Evolutionary conservation across 108 stramenopile species (phyloP).

Genomic region (Cyclotella cryptica): DNA sequence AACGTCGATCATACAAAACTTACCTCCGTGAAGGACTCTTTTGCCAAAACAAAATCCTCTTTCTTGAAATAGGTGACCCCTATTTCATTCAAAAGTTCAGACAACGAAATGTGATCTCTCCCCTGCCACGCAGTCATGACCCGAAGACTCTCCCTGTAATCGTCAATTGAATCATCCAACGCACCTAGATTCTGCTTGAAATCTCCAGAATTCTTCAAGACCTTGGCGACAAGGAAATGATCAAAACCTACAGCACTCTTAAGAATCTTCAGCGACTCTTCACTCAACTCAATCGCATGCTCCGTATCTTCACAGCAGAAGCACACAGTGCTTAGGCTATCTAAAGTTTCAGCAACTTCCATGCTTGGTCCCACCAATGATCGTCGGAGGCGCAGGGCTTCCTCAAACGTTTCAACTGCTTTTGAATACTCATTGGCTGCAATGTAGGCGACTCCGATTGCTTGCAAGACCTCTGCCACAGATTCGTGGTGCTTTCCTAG

Average conservation of each 20-base stretch:
- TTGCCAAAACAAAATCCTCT: conserved; percentile 43
- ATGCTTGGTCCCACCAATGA: conserved; percentile 28
- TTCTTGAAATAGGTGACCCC: conserved; percentile 54
- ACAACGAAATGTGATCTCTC: conserved; percentile 39
- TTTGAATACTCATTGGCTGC: conserved; percentile 40
- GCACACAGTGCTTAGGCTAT: conserved; percentile 31
- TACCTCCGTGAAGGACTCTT: conserved; percentile 54
- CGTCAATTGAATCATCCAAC: conserved; percentile 47
- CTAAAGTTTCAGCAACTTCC: conserved; percentile 54
- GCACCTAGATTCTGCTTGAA: conserved; percentile 39
- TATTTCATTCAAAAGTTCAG: conserved; percentile 55
- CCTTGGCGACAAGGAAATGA: conserved; percentile 45
- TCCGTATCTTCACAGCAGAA: conserved; percentile 50
- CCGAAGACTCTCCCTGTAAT: conserved; percentile 51
- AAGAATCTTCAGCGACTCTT: conserved; percentile 43
- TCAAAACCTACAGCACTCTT: conserved; percentile 40
- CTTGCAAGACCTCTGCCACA: conserved; percentile 49
- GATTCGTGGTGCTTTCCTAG: conserved; percentile 41
- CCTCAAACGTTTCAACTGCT: conserved; percentile 43
- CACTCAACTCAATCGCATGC: conserved; percentile 43
- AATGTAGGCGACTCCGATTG: conserved; percentile 41
- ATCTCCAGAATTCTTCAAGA: conserved; percentile 52
- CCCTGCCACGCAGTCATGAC: conserved; percentile 51
- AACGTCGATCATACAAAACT: conserved; percentile 1
- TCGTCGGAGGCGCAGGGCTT: conserved; percentile 34